Base-by-base conservation (phyloP, 2,329 filamentous ascomycete species). In the Rutstroemia sp. region DNA sequence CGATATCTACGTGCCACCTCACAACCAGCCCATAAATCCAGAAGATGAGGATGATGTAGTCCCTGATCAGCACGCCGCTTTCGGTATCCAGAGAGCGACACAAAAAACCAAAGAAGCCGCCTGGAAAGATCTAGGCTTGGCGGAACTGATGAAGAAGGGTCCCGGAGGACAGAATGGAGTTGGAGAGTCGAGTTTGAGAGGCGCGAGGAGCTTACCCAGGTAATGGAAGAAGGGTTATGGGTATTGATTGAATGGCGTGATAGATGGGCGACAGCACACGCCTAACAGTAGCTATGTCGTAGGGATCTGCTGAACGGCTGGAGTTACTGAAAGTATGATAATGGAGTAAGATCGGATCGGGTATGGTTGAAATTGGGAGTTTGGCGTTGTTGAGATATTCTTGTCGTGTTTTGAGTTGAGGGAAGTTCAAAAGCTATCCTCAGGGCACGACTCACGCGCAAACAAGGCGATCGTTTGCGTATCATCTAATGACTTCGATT, bases 31-130 rank as follows among this genome's bases (percentile, higher is more conserved):
- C 42, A 78, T 91, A 67, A 92, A 94, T 69, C 89, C 89, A 0
- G 89, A 94, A 71, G 89, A 94, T 69, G 88, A 94, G 72, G 89
- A 94, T 68, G 89, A 94, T 67, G 87, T 94, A 4, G 89, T 94
- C 4, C 89, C 89, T 0, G 88, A 94, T 71, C 89, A 94, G 73
- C 89, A 94, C 68, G 89, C 89, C 12, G 89, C 89, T 0, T 94
- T 94, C 69, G 89, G 89, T 40, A 94, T 95, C 65, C 84, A 89
- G 70, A 81, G 87, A 63, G 89, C 89, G 9, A 92, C 88, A 16
- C 86, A 90, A 73, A 80, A 80, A 61, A 78, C 76, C 64, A 80
- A 79, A 65, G 87, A 91, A 72, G 78, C 86, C 1, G 84, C 83
- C 7, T 95, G 89, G 89, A 86, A 86, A 68, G 89, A 94, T 67